These are phyloP conservation scores for Psidium friedrichsthalianum DNA, from an alignment of 345 rosid species.

Conservation along the genomic window DNA sequence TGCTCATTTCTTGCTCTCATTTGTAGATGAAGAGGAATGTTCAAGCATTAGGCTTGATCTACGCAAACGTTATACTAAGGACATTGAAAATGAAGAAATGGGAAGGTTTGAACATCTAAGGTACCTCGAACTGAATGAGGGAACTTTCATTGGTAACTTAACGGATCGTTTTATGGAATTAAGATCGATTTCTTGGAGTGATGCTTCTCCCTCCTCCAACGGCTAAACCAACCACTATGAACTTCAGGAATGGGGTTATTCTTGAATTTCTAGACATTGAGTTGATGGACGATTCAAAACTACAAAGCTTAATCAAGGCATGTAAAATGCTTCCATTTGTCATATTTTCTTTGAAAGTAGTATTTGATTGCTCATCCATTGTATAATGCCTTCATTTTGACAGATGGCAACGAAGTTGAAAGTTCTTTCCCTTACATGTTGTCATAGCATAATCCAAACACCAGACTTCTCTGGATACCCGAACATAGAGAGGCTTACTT, in stretches of 20 bases:
- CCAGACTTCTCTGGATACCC: background rate
- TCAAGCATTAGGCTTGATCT: background rate
- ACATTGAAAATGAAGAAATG: background rate
- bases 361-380: background rate
- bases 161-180: background rate
- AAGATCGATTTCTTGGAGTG: background rate
- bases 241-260: background rate
- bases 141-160: background rate
- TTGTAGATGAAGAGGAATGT: background rate
- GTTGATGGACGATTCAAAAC: background rate
- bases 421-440: background rate
- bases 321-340: no score
- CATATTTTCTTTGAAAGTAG: background rate
- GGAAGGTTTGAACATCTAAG: background rate
- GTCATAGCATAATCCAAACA: background rate
- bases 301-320: background rate
- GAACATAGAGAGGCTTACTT: background rate
- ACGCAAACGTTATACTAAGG: background rate
- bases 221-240: background rate
- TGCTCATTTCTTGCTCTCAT: background rate
- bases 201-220: background rate
- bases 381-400: background rate
- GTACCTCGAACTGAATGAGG: background rate
- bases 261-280: background rate
- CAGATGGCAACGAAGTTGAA: background rate